Conservation (phyloP, 192 early-diverging fungal species). For the Gryganskiella cystojenkinii region DNA sequence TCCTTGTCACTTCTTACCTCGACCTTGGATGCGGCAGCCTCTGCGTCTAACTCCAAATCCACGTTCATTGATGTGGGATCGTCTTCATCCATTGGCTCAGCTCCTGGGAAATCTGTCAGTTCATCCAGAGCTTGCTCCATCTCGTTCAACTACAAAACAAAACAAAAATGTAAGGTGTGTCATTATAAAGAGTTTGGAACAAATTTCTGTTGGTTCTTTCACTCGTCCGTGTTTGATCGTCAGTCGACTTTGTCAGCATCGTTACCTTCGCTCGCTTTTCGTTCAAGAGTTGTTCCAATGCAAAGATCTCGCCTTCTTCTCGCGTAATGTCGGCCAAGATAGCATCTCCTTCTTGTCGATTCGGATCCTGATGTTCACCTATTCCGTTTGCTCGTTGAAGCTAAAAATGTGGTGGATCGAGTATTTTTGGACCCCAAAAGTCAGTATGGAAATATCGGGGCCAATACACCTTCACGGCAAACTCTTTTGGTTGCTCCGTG, state of each 20-base stretch:
- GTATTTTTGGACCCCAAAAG: too few species aligned
- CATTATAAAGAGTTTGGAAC: background rate
- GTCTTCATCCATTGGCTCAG: constrained; percentile 20
- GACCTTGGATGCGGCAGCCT: constrained; percentile 13
- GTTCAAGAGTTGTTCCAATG: constrained; percentile 33
- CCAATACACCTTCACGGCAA: too few species aligned
- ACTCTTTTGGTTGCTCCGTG: too few species aligned
- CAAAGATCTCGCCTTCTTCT: constrained; percentile 53
- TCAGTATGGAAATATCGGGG: too few species aligned
- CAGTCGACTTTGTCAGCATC: too few species aligned
- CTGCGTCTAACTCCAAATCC: constrained; percentile 15
- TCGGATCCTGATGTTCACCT: constrained; percentile 20
- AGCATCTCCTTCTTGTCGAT: constrained; percentile 11
- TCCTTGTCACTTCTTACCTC: constrained; percentile 18
- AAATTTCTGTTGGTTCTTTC: background rate
- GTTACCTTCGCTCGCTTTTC: constrained; percentile 39
- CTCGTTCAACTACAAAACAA: background rate
- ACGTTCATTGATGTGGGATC: background rate
- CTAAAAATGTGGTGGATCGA: constrained; percentile 10
- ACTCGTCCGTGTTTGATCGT: too few species aligned
- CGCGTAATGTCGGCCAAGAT: constrained; percentile 29
- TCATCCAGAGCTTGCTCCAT: constrained; percentile 37
- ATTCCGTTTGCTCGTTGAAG: constrained; percentile 28
- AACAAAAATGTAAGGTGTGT: background rate
- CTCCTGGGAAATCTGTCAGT: constrained; percentile 11